Conservation (phyloP, 257 asterid genomes). For the Solanum clarkiae region DNA sequence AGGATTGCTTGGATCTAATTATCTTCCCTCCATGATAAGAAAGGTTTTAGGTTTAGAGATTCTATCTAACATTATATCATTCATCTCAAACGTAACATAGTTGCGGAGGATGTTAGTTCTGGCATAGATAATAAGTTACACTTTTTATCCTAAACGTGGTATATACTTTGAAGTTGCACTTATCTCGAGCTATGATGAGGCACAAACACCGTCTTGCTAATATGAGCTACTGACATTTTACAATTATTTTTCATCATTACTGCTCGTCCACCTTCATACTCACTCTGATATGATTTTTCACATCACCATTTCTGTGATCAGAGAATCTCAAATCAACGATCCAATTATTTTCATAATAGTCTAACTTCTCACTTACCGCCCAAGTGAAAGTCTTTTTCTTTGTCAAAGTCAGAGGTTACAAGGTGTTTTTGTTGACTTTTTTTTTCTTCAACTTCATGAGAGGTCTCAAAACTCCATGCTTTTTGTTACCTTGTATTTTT, state of each 20-base stretch:
- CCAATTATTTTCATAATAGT: not conserved
- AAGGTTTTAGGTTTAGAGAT: no score
- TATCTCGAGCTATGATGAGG: not conserved
- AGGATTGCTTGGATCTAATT: no score
- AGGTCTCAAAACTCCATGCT: not conserved
- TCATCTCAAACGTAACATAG: no score
- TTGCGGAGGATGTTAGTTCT: not conserved
- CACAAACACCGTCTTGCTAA: not conserved
- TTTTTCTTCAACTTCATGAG: not conserved
- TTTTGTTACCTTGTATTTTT: not conserved
- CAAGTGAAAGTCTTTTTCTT: not conserved
- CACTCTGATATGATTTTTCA: not conserved
- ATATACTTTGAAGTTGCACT: not conserved
- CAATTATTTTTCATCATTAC: not conserved
- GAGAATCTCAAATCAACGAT: not conserved
- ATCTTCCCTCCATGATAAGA: no score
- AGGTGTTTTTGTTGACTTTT: not conserved
- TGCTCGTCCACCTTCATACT: not conserved
- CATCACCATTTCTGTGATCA: not conserved
- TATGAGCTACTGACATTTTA: not conserved
- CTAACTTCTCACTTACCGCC: not conserved
- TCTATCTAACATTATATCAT: no score
- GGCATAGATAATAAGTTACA: not conserved
- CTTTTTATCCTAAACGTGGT: not conserved
- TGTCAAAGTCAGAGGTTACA: no score